Evolutionary conservation across 2,329 filamentous ascomycete species (phyloP).

Genomic region (Diaporthe caulivora): DNA sequence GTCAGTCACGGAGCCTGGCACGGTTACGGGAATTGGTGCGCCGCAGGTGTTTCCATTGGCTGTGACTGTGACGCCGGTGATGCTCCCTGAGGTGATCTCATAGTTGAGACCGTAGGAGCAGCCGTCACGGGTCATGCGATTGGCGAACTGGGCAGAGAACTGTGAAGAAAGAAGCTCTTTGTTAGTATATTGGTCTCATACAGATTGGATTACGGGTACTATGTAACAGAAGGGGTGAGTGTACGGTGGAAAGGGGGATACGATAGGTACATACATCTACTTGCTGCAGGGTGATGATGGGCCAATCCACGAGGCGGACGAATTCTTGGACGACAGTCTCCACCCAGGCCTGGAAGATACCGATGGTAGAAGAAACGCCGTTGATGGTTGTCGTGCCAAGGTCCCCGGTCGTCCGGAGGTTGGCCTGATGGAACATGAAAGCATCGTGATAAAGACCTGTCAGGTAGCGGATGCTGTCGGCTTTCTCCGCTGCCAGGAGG

Average conservation of each 20-base stretch:
- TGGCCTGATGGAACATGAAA: conserved; percentile 22
- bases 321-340: conserved; percentile 7
- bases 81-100: conserved; percentile 2
- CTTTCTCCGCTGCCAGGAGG: conserved; percentile 16
- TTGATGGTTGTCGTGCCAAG: conserved; percentile 25
- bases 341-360: conserved; percentile 27
- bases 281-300: conserved; percentile 7
- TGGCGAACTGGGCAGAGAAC: conserved; percentile 3
- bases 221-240: not conserved
- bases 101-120: conserved; percentile 10
- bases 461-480: conserved; percentile 10
- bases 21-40: conserved; percentile 9
- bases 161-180: not conserved
- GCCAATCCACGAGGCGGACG: conserved; percentile 13
- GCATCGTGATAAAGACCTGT: conserved; percentile 1
- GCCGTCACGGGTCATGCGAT: conserved; percentile 13
- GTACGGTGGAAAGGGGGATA: not conserved
- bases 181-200: not conserved
- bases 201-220: not conserved
- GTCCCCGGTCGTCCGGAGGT: conserved; percentile 6
- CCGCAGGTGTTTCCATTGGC: conserved; percentile 20
- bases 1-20: conserved; percentile 5
- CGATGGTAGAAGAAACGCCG: conserved; percentile 1
- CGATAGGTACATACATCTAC: not conserved
- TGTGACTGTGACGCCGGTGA: conserved; percentile 23